Evolutionary conservation across 768 basidiomycete species (phyloP), one percentile per base, ranked within the genome.

Genomic region (Leccinum truebloodii): DNA sequence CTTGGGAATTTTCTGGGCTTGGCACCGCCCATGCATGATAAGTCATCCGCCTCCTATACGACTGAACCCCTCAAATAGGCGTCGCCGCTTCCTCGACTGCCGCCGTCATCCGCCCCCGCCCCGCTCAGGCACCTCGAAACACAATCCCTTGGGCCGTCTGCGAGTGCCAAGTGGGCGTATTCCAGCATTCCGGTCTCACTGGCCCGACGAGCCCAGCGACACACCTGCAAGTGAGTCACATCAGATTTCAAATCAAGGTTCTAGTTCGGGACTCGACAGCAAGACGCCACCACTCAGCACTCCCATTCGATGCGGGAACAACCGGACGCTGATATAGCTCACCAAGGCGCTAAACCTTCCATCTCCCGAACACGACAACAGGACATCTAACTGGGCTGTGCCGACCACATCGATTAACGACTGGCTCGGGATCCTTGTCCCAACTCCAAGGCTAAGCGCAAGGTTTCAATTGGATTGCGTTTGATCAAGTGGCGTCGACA

Each of bases 361-460:
- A n/a, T 41, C 9, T 41, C 41, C n/a, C 41, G 18, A 10, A 41
- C 18, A 41, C 14, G 30, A 57, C 49, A n/a, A 24, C 20, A 52
- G 24, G 30, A 28, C 2, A 9, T 51, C 8, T 61, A 80, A 34
- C 12, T 3, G 4, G 16, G 76, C 78, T 51, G 79, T 79, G n/a
- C 77, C 78, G n/a, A 65, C 49, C 55, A 78, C 39, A 8, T 41
- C 39, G 18, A n/a, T 41, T 9, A 9, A 41, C 8, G n/a, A 44
- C 41, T 0, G 35, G 6, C 13, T 41, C 18, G 8, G 3, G 18
- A 41, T 41, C 18, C 0, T 20, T 5, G 10, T 5, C 20, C n/a
- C 44, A 46, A 20, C 12, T 13, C n/a, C 44, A 46, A 20, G 41
- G 41, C 20, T 44, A 10, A 20, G 41, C 4, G n/a, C 44, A 44